Evolutionary conservation across 495 filamentous ascomycete genomes (phyloP), one percentile per base, ranked within the genome.

Genomic region (Pseudotulostoma volvatum): DNA sequence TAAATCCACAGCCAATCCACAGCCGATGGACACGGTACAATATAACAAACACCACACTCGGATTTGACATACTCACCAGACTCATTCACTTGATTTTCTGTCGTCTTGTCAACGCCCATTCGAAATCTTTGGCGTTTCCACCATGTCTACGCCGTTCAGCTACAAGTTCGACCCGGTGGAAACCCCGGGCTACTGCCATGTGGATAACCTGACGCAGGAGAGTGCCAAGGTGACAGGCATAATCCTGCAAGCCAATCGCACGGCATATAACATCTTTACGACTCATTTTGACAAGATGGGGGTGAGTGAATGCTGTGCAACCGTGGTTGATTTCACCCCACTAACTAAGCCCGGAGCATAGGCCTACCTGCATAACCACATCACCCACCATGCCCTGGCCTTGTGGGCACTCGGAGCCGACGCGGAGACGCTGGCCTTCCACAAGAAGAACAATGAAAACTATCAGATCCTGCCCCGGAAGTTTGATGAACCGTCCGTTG

Each of bases 331-430:
- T 13, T 18, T 17, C 1, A 11, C n/a, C 16, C 19, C 3, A 2
- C n/a, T 28, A 17, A 32, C 3, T 5, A 13, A n/a, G 15, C 18
- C 14, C 3, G 18, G 18, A 34, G 15, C 18, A 23, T 14, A 39
- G 37, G 25, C 33, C 13, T 39, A 39, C 21, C 23, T 39, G 17
- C 37, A 39, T 33, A 39, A 39, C 15, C 37, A 39, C 19, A 39
- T 39, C 8, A 31, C 23, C 14, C 37, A 39, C 19, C 37, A 39
- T 18, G 37, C 17, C 13, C 18, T 39, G 7, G 33, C 37, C 9
- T 13, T 39, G 17, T 39, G 37, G 37, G 37, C 37, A 19, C 37
- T 39, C 14, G 37, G 37, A 28, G 37, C 37, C 9, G 18, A 25
- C 17, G 28, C 37, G 11, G 9, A 15, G 3, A 4, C 7, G 13